Evolutionary conservation across 176 grass and related monocot species (phyloP), one percentile per base, ranked within the genome.

Genomic region (Rhynchospora breviuscula): DNA sequence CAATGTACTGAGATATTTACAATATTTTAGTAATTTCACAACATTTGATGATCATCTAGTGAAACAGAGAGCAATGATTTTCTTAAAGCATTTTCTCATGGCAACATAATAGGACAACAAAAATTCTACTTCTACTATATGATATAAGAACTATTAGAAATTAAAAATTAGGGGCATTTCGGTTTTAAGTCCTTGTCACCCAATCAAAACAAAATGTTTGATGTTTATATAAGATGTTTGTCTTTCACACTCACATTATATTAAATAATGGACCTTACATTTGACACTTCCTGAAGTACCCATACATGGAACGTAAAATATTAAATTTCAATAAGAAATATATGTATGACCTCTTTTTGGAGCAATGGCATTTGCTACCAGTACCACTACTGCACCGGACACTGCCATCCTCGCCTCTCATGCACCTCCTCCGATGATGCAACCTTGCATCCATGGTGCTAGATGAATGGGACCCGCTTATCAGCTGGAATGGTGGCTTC

Each of bases 281-380:
- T 59, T 81, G 44, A 21, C 3, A 44, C 18, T 4, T 81, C 18
- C n/a, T 81, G 18, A 63, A 58, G 13, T 75, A 26, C 52, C 21
- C 35, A 47, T 57, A 62, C 45, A 25, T 54, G 21, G 1, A 54
- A 49, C 29, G 13, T 15, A 70, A 57, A 18, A 19, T 17, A 68
- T 57, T 79, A 69, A 46, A 84, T 33, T 69, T 29, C 13, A 71
- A 62, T 21, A 59, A 14, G n/a, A 63, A 31, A 58, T 29, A 57
- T 59, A 83, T 8, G 29, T 48, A 83, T 46, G 64, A 99, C 97
- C 97, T 99, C 90, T 99, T 99, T 83, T 99, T 99, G 0, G 97
- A 83, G 87, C 97, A 99, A 75, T 96, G 93, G 59, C 97, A 99
- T 56, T 89, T 91, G 75, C 61, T 86, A 52, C 90, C 87, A 5